Base-by-base conservation (phyloP, 164 flowering plant species). In the Litsea cubeba region DNA sequence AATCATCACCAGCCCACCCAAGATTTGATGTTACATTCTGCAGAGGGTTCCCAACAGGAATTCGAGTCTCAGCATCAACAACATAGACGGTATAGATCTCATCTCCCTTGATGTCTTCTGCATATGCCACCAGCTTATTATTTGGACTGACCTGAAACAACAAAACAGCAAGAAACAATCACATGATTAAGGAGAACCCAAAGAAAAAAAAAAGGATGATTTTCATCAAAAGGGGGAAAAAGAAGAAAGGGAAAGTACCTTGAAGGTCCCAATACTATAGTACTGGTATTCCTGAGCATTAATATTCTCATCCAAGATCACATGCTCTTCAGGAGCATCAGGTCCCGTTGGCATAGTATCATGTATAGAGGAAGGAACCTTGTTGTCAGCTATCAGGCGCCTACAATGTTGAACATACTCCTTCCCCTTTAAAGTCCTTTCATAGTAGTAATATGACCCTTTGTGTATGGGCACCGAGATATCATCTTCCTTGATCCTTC, bases 71-170 rank as follows among this genome's bases (percentile, higher is more conserved):
- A 26, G 85, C 86, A 82, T 91, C 95, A 75, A 90, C 91, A 58
- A 92, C 81, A 80, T 87, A 70, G 50, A 90, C 87, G 54, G 92
- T 87, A 80, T 91, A 95, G 28, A 92, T 91, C 82, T 95, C 98
- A 81, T 91, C 84, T 54, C 98, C 98, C 77, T 88, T 90, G 15
- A 89, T 87, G 78, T 95, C 98, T 79, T 95, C 97, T 8, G 98
- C 94, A 84, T 91, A 95, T 25, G 95, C 97, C 17, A 92, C 89
- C 80, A 95, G 70, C 86, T 91, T 91, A 76, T 89, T 81, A 76
- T 88, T 85, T 62, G 97, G 97, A 78, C 97, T 92, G 70, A 86
- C 90, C 98, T 94, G 78, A 23, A 77, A 63, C 72, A 57, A 32
- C 20, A 77, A 12, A 60, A 6, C 23, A 6, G 14, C 17, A 24